These are phyloP conservation scores for Pleurotus eryngii DNA, from an alignment of 768 basidiomycete genomes.

Conservation along the genomic window DNA sequence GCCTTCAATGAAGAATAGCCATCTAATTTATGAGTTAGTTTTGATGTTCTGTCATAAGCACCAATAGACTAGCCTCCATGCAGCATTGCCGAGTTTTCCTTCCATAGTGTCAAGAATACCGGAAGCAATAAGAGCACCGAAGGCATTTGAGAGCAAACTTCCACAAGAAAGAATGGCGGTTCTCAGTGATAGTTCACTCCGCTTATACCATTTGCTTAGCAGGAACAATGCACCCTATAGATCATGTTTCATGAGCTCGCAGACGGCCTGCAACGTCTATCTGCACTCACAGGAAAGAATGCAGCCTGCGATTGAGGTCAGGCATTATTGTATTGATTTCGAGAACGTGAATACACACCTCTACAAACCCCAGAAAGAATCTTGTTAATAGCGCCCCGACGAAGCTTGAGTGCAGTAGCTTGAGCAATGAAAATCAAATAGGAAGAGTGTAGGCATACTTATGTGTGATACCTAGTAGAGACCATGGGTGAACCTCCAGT, in stretches of 20 bases:
- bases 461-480: slow-evolving; percentile 36
- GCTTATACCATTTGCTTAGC: slow-evolving; percentile 71
- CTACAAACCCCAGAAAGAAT: slow-evolving; percentile 76
- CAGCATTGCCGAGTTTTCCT: slow-evolving; percentile 59
- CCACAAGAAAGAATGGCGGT: slow-evolving; percentile 71
- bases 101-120: slow-evolving; percentile 73
- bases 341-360: slow-evolving; percentile 15
- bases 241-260: neutral
- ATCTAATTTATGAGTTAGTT: slow-evolving; percentile 32
- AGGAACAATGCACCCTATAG: slow-evolving; percentile 33
- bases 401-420: slow-evolving; percentile 38
- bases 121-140: slow-evolving; percentile 76
- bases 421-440: neutral
- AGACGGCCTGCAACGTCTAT: slow-evolving; percentile 6
- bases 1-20: slow-evolving; percentile 74
- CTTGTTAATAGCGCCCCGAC: slow-evolving; percentile 61
- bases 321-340: slow-evolving; percentile 2
- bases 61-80: slow-evolving; percentile 58
- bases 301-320: slow-evolving; percentile 34
- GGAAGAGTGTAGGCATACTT: slow-evolving; percentile 20
- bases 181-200: slow-evolving; percentile 64
- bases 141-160: slow-evolving; percentile 75
- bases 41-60: neutral
- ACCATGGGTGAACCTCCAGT: neutral
- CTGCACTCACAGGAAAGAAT: slow-evolving; percentile 51